A percentile compares a stretch with the other conserved stretches of the same genome.
Conservation (phyloP, 441 rosid genomes). For the Gossypium armourianum region DNA sequence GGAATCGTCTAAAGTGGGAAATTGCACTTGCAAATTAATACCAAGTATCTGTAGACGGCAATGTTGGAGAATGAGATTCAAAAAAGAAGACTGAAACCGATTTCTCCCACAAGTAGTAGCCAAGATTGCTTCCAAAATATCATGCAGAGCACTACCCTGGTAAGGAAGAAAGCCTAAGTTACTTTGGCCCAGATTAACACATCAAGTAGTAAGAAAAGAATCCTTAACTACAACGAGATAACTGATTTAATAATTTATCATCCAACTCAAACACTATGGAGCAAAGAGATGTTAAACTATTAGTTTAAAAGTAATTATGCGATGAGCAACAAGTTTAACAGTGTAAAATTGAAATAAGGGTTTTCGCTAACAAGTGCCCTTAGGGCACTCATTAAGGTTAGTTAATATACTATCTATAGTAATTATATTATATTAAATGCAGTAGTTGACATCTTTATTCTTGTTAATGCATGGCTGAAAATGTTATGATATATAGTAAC, state of each 20-base stretch:
- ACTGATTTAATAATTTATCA: not conserved
- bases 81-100: conserved; percentile 38
- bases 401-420: not conserved
- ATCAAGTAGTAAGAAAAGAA: not conserved
- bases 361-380: not conserved
- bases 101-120: conserved; percentile 28
- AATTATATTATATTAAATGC: not conserved
- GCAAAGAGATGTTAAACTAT: not conserved
- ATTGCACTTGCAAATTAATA: conserved; percentile 37
- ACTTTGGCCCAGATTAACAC: not conserved
- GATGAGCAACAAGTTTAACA: not conserved
- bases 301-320: not conserved
- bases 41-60: conserved; percentile 38
- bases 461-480: not conserved
- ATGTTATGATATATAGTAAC: not conserved
- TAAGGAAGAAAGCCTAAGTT: conserved; percentile 5
- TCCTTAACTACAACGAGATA: not conserved
- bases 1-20: conserved; percentile 36
- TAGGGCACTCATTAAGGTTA: not conserved
- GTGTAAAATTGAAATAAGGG: not conserved
- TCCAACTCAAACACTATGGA: not conserved
- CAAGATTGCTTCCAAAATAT: conserved; percentile 44
- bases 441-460: not conserved
- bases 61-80: conserved; percentile 55
- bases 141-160: conserved; percentile 69